A percentile compares a stretch with the other conserved stretches of the same genome.
phyloP scores from a whole-genome alignment of 2,329 filamentous ascomycete genomes.

The Sclerotinia subarctica region DNA sequence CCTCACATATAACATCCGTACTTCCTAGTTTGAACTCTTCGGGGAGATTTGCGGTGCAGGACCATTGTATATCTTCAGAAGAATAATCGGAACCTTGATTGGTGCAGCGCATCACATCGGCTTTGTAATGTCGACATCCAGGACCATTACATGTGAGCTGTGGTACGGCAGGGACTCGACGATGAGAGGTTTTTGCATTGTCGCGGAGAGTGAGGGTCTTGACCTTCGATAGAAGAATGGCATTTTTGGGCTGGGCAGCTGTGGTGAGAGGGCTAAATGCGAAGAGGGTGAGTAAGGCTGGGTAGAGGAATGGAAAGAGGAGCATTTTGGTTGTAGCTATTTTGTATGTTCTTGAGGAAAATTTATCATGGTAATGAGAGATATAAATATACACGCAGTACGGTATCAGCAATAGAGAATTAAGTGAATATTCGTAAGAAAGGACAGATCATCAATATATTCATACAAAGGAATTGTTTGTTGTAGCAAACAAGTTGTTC shows the following conservation, averaged over 20 bases:
- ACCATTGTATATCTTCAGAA: constrained; percentile 83
- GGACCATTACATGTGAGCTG: constrained; percentile 75
- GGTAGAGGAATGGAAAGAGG: constrained; percentile 28
- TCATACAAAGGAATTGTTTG: not conserved
- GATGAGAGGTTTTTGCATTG: constrained; percentile 65
- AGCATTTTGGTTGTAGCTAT: constrained; percentile 27
- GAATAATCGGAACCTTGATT: constrained; percentile 82
- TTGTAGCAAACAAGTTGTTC: not conserved
- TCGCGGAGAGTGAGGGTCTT: constrained; percentile 74
- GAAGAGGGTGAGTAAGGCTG: constrained; percentile 34
- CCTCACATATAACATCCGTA: constrained; percentile 91
- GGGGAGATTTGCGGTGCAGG: constrained; percentile 65
- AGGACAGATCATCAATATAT: constrained; percentile 19
- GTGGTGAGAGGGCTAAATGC: constrained; percentile 23
- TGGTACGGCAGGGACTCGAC: constrained; percentile 72
- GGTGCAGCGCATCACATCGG: constrained; percentile 84
- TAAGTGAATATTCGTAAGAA: not conserved
- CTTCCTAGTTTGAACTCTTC: constrained; percentile 67
- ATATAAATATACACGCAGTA: not conserved
- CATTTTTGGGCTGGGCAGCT: constrained; percentile 39
- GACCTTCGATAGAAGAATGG: constrained; percentile 63
- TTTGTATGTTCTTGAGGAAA: not conserved
- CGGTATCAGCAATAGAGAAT: not conserved
- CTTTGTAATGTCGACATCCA: constrained; percentile 49
- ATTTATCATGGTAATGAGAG: not conserved